phyloP scores from a whole-genome alignment of 345 rosid species.

The Eucalyptus urophylla region DNA sequence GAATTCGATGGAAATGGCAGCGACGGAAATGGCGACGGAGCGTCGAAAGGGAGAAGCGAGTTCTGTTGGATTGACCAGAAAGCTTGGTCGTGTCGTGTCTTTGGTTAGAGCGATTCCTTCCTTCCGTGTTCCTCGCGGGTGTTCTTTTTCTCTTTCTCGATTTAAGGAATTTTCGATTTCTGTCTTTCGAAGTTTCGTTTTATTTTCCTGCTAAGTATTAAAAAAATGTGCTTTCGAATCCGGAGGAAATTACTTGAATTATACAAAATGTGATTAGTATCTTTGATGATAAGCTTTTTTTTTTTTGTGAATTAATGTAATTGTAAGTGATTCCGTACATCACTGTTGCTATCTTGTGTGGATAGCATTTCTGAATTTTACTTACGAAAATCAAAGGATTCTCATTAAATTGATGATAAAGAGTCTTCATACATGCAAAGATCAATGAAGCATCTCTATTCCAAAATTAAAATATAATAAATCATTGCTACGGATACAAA shows the following conservation, averaged over 20 bases:
- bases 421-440: neutral
- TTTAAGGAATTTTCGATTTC: neutral
- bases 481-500: neutral
- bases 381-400: neutral
- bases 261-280: no score
- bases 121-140: neutral
- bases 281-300: no score
- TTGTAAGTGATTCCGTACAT: rapidly evolving
- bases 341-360: rapidly evolving
- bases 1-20: neutral
- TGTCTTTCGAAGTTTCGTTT: neutral
- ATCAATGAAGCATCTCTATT: neutral
- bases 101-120: neutral
- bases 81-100: neutral
- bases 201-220: neutral
- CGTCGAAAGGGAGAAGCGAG: neutral
- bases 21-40: neutral
- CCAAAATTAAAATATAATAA: neutral
- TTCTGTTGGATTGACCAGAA: neutral
- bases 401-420: neutral
- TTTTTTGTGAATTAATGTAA: neutral
- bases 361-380: rapidly evolving
- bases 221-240: neutral
- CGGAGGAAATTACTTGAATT: neutral
- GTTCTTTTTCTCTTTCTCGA: neutral